Conservation (phyloP, 2,329 filamentous ascomycete species). For the Fusarium camptoceras region DNA sequence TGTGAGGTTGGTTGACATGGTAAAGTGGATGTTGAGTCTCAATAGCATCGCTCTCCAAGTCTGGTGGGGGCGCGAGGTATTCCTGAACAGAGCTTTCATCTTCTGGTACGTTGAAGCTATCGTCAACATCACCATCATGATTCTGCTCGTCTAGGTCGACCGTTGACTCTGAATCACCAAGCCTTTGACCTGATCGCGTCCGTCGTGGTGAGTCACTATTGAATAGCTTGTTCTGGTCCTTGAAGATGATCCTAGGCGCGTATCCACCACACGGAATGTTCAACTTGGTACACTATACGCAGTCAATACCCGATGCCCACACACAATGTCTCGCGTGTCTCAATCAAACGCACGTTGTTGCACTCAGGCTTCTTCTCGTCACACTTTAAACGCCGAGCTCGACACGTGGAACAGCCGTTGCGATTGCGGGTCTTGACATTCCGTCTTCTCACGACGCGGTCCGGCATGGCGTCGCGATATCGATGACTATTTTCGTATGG, state of each 20-base stretch:
- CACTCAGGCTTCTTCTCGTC: conserved; percentile 28
- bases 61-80: not conserved
- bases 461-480: conserved; percentile 1
- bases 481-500: not conserved
- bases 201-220: not conserved
- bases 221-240: conserved; percentile 30
- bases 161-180: not conserved
- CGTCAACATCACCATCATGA: not conserved
- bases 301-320: too few species aligned
- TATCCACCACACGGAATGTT: conserved; percentile 30
- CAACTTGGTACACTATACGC: conserved; percentile 15
- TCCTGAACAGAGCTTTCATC: not conserved
- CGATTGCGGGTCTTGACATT: conserved; percentile 29
- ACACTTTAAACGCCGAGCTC: conserved; percentile 26
- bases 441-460: conserved; percentile 4
- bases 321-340: too few species aligned
- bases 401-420: conserved; percentile 26
- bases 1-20: not conserved
- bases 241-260: conserved; percentile 25
- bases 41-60: not conserved
- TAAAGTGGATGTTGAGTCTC: not conserved
- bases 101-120: not conserved
- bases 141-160: not conserved
- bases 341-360: conserved; percentile 10
- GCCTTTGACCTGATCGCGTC: conserved; percentile 3